Base-by-base conservation (phyloP, 2,329 filamentous ascomycete genomes). In the Metarhizium rileyi region DNA sequence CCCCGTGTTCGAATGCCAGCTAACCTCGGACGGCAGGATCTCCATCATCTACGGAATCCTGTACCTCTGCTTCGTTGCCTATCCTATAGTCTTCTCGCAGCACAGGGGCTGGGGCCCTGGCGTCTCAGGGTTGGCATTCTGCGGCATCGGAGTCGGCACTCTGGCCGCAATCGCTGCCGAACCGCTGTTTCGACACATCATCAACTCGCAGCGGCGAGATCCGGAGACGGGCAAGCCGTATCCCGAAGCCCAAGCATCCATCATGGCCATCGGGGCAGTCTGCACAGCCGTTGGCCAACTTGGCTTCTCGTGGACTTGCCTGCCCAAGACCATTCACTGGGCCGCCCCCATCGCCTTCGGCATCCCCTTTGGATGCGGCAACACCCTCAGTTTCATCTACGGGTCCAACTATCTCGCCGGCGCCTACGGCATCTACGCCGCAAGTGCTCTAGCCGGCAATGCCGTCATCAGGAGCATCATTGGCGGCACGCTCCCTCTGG, bases 41-140 rank as follows among this genome's bases (percentile, higher is more conserved):
- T 91, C 86, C 1, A 71, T 95, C 36, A 80, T 95, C 33, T 95
- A 95, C 63, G 87, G 83, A 18, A 89, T 95, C 38, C 73, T 96
- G 1, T 93, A 93, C 61, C 80, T 95, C 28, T 94, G 88, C 67
- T 95, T 95, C 69, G 84, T 94, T 16, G 88, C 87, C 12, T 94
- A 94, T 63, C 90, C 90, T 0, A 85, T 94, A 52, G 85, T 95
- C 51, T 95, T 93, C 66, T 73, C 75, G 10, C 72, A 84, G 38
- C 63, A 77, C 51, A 84, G 90, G 18, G 87, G 87, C 52, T 96
- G 90, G 90, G 75, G 75, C 2, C 73, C 84, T 0, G 83, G 86
- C 1, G 67, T 86, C 33, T 81, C 83, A 0, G 90, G 90, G 0
- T 77, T 96, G 2, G 78, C 88, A 1, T 96, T 94, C 65, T 59